Evolutionary conservation across 192 early-diverging fungal genomes (phyloP).

Genomic region (Geranomyces michiganensis): DNA sequence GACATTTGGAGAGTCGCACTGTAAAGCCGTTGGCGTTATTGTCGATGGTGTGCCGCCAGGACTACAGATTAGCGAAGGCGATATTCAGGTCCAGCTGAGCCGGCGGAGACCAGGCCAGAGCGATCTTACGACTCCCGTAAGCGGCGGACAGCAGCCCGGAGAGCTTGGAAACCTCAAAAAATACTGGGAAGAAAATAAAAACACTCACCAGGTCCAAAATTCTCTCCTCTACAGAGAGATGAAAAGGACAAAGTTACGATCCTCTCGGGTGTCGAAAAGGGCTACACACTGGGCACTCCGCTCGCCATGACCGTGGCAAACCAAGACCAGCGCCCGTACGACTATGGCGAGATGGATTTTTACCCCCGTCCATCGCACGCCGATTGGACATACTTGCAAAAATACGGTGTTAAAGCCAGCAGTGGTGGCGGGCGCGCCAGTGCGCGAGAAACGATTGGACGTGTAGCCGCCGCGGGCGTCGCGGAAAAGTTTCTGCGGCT

Average conservation of each 20-base stretch:
- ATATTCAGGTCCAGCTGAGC: conserved; percentile 90
- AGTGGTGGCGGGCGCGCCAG: conserved; percentile 92
- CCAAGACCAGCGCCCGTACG: conserved; percentile 93
- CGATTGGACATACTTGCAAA: conserved; percentile 96
- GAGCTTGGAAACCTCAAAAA: not conserved
- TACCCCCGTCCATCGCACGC: conserved; percentile 97
- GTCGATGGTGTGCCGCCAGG: conserved; percentile 96
- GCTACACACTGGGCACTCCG: conserved; percentile 91
- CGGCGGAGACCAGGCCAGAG: conserved; percentile 96
- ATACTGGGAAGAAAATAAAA: not conserved
- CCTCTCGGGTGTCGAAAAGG: conserved; percentile 90
- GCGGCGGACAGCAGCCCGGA: too few relatives aligned
- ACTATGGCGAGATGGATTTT: conserved; percentile 94
- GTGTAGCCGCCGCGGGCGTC: conserved; percentile 94
- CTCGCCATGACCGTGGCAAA: conserved; percentile 91
- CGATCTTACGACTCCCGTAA: conserved; percentile 91
- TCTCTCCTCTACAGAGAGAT: conserved; percentile 65
- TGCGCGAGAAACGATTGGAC: conserved; percentile 94
- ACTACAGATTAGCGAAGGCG: conserved; percentile 82
- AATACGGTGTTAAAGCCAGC: conserved; percentile 95
- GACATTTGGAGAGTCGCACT: conserved; percentile 98
- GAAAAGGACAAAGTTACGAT: conserved; percentile 94
- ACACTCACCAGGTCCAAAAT: not conserved
- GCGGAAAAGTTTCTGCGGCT: conserved; percentile 95
- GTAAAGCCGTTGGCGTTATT: conserved; percentile 96